These are phyloP conservation scores for Spathaspora arborariae DNA, from an alignment of 805 yeast species.

Conservation along the genomic window DNA sequence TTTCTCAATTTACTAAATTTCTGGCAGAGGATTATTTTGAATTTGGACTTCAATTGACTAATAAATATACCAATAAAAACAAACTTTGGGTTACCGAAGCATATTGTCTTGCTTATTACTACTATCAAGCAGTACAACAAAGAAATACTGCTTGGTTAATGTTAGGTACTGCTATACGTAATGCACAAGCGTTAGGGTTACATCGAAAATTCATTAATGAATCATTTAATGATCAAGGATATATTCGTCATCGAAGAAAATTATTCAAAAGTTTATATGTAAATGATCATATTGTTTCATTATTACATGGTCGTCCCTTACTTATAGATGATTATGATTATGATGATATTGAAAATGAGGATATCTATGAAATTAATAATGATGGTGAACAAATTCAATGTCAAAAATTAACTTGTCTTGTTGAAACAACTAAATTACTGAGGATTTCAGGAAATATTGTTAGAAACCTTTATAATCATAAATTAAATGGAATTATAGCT, in stretches of 20 bases:
- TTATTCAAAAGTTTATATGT: constrained; percentile 20
- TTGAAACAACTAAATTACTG: constrained; percentile 23
- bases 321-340: constrained; percentile 32
- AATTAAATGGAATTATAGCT: constrained; percentile 25
- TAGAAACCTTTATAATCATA: constrained; percentile 23
- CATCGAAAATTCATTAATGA: constrained; percentile 37
- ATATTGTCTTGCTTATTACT: constrained; percentile 33
- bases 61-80: constrained; percentile 30
- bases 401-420: constrained; percentile 13
- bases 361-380: constrained; percentile 3
- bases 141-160: constrained; percentile 42
- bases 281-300: constrained; percentile 30
- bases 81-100: constrained; percentile 41
- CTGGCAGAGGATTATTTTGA: constrained; percentile 25
- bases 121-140: constrained; percentile 34
- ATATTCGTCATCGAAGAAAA: constrained; percentile 6
- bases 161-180: constrained; percentile 38
- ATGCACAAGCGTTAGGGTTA: constrained; percentile 40
- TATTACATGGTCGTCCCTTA: constrained; percentile 35
- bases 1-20: constrained; percentile 15
- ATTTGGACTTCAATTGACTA: constrained; percentile 27
- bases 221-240: constrained; percentile 6
- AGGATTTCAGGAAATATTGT: constrained; percentile 26
- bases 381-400: constrained; percentile 3
- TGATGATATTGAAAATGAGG: constrained; percentile 24